Evolutionary conservation across 202 grass and related monocot species (phyloP).

Genomic region (Saccharum hybrid): DNA sequence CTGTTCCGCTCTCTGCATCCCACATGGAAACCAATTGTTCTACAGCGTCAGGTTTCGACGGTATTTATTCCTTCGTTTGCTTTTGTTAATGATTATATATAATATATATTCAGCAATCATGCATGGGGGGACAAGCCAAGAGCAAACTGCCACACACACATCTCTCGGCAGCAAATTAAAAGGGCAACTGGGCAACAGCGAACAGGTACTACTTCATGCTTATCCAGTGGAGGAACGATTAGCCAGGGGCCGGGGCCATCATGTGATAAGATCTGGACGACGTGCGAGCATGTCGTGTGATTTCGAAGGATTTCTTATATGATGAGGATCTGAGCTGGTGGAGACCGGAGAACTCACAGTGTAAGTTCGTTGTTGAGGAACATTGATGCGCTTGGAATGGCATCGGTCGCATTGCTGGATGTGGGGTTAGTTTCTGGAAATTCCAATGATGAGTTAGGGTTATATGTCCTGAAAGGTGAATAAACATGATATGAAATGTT

Average conservation of each 20-base stretch:
- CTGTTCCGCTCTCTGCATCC: slow-evolving; percentile 18
- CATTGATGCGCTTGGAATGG: not conserved
- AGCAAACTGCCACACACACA: not conserved
- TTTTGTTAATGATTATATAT: not conserved
- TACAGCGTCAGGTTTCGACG: slow-evolving; percentile 21
- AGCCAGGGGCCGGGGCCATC: not conserved
- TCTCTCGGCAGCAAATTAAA: not conserved
- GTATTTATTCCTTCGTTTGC: not conserved
- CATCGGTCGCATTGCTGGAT: not conserved
- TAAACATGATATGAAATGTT: not conserved
- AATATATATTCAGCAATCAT: not conserved
- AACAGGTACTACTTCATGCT: not conserved
- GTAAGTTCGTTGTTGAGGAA: not conserved
- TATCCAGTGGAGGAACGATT: slow-evolving; percentile 19
- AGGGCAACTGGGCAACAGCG: not conserved
- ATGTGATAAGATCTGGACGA: slow-evolving; percentile 27
- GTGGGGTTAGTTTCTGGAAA: not conserved
- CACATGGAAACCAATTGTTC: slow-evolving; percentile 46
- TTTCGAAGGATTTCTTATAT: not conserved
- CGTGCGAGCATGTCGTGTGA: not conserved
- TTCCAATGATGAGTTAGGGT: not conserved
- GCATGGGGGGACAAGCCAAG: not conserved
- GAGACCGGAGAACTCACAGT: not conserved
- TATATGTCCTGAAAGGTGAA: not conserved
- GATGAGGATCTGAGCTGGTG: not conserved